Percentiles rank a stretch among this genome's conserved stretches.
phyloP scores from a whole-genome alignment of 1,284 basidiomycete genomes.

The Ustilago cynodontis region DNA sequence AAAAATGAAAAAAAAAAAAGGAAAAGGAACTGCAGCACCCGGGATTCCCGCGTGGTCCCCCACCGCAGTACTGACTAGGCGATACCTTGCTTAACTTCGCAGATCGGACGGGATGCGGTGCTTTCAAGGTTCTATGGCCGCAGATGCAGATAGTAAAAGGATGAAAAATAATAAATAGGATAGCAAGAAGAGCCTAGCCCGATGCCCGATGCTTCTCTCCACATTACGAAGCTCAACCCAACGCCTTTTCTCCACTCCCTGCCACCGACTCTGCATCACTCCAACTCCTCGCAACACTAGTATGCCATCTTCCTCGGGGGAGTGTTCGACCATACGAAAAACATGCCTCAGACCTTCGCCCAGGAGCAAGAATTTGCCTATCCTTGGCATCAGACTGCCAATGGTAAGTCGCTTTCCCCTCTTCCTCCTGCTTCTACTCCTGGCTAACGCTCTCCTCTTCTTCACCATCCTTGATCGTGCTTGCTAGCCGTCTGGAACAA shows the following conservation, averaged over 20 bases:
- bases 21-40: slow-evolving; percentile 78
- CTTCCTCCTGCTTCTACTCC: neutral
- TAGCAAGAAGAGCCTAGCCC: neutral
- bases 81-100: slow-evolving; percentile 83
- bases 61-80: slow-evolving; percentile 85
- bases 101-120: slow-evolving; percentile 85
- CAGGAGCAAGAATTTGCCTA: slow-evolving; percentile 36
- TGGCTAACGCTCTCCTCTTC: neutral
- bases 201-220: slow-evolving; percentile 13
- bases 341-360: slow-evolving; percentile 36
- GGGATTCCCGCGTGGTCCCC: slow-evolving; percentile 86
- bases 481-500: slow-evolving; percentile 84
- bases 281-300: neutral
- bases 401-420: slow-evolving; percentile 23
- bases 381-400: slow-evolving; percentile 43
- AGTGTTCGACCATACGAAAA: no score
- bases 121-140: slow-evolving; percentile 83
- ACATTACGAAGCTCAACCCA: slow-evolving; percentile 15
- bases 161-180: no score
- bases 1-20: slow-evolving; percentile 5
- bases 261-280: neutral
- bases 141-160: no score
- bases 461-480: neutral
- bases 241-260: no score
- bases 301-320: neutral